Conservation (phyloP, 768 basidiomycete species). For the Chalciporus piperatus region DNA sequence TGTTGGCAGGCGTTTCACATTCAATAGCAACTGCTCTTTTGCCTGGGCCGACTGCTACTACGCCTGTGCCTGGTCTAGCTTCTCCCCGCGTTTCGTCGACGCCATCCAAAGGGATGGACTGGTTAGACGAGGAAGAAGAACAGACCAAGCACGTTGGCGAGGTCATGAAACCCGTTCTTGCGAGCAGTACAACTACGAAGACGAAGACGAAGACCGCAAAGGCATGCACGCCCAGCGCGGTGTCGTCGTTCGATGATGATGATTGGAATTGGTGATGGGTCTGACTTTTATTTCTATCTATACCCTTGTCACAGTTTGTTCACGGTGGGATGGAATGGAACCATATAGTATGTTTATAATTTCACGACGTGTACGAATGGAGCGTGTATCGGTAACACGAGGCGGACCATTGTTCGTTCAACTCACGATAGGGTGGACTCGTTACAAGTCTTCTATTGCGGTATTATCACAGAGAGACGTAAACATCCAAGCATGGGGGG, state of each 20-base stretch:
- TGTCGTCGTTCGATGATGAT: constrained; percentile 38
- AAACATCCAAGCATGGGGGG: background rate
- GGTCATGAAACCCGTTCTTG: constrained; percentile 30
- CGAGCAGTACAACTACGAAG: constrained; percentile 1
- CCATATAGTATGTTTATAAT: no score
- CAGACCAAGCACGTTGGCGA: constrained; percentile 16
- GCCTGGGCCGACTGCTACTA: constrained; percentile 35
- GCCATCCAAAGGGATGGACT: constrained; percentile 17
- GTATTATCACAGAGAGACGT: constrained; percentile 1
- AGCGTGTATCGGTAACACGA: no score
- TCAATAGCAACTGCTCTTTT: constrained; percentile 49
- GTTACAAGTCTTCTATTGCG: constrained; percentile 4
- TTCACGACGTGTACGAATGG: no score
- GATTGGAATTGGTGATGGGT: constrained; percentile 62
- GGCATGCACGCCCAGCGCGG: background rate
- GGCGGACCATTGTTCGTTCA: background rate
- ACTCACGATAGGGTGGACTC: background rate
- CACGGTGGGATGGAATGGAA: no score
- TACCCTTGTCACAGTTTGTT: background rate
- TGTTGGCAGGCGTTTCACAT: constrained; percentile 64
- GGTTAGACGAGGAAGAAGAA: constrained; percentile 37
- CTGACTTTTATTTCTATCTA: background rate
- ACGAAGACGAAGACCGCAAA: background rate
- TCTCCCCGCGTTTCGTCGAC: background rate
- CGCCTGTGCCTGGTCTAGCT: constrained; percentile 13